Evolutionary conservation across 2,329 filamentous ascomycete species (phyloP), one percentile per base, ranked within the genome.

Genomic region (Trichoderma polysporum): DNA sequence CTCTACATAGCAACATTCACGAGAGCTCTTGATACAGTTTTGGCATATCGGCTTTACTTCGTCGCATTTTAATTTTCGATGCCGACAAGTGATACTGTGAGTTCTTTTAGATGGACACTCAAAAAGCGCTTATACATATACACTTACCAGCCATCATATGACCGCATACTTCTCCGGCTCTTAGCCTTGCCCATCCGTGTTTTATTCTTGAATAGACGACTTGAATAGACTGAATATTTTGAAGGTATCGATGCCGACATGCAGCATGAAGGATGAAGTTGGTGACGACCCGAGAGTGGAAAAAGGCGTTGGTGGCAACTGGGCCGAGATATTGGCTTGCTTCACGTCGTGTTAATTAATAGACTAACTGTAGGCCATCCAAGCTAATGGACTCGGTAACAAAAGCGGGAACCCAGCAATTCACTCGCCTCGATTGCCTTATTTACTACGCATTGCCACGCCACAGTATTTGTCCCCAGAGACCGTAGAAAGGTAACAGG

Each of bases 11-110:
- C 25, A 19, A 33, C 60, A 63, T 5, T 63, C 60, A 3, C 60
- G 60, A 4, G 49, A 63, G 13, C 60, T 54, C 35, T 63, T 63
- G 35, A 19, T 45, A 25, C 60, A 63, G 7, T 63, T 37, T 8
- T 19, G 45, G 29, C 60, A 63, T 15, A 63, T 39, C 2, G 60
- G 60, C 8, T n/a, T 41, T 13, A 45, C n/a, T 45, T 63, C 60
- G 17, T 63, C 60, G 27, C 60, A 63, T 13, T 63, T 63, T 2
- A 63, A 29, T 27, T 63, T 63, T 13, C 60, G 49, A 41, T 45
- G 60, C 12, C 60, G 60, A 22, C 60, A 63, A 33, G 60, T 63
- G 13, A 54, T 27, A 27, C 60, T 63, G 22, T 3, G 35, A 31
- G 4, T 39, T 19, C 3, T 1, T 10, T 63, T 25, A 63, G 60